phyloP scores from a whole-genome alignment of 2,329 filamentous ascomycete species.

The Claviceps monticola region DNA sequence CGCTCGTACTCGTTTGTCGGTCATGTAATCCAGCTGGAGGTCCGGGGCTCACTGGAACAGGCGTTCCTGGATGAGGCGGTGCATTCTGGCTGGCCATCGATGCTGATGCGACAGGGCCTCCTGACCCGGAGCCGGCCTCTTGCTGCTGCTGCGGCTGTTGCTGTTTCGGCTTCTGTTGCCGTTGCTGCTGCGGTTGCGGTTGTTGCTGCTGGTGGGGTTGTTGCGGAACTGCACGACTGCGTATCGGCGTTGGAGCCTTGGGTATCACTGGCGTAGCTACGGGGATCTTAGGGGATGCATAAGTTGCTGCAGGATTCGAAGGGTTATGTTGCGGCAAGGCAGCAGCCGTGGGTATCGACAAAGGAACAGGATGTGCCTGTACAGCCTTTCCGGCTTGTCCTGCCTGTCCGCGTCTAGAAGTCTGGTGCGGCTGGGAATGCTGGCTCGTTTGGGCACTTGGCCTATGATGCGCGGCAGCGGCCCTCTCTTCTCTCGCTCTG shows the following conservation, averaged over 20 bases:
- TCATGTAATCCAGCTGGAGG: conserved; percentile 39
- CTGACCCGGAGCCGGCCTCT: conserved; percentile 37
- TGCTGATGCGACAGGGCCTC: conserved; percentile 52
- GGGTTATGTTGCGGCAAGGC: conserved; percentile 46
- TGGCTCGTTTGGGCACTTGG: conserved; percentile 21
- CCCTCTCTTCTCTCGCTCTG: conserved; percentile 55
- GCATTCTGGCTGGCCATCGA: conserved; percentile 38
- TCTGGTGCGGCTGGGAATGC: conserved; percentile 8
- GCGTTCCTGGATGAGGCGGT: conserved; percentile 47
- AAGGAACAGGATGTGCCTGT: conserved; percentile 23
- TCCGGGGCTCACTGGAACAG: conserved; percentile 51
- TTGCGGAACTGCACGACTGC: conserved; percentile 64
- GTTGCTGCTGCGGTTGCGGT: conserved; percentile 26
- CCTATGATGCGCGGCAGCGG: conserved; percentile 12
- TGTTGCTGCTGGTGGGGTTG: conserved; percentile 26
- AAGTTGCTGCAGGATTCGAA: conserved; percentile 34
- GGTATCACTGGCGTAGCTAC: conserved; percentile 69
- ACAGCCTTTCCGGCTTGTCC: not conserved
- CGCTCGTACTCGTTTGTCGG: conserved; percentile 46
- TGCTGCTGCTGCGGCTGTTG: conserved; percentile 25
- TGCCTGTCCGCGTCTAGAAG: conserved; percentile 12
- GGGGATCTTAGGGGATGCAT: conserved; percentile 66
- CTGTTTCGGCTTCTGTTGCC: not conserved
- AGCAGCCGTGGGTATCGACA: conserved; percentile 21
- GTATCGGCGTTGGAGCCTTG: conserved; percentile 69